phyloP scores from a whole-genome alignment of 2,329 filamentous ascomycete species.

The Fusarium piperis region DNA sequence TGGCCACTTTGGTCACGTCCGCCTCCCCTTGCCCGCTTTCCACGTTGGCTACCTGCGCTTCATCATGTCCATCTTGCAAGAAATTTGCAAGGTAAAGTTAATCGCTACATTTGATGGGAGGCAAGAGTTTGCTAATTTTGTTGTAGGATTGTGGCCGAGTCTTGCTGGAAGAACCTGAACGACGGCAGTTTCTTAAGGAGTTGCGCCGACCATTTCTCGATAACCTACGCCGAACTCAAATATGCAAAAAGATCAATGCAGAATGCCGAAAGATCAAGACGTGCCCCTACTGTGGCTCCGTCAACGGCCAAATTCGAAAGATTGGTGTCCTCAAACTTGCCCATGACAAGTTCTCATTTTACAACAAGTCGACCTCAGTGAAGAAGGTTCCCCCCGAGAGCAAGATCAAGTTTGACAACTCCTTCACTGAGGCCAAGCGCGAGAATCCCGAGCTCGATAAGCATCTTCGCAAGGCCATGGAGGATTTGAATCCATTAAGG shows the following conservation, averaged over 20 bases:
- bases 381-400: slow-evolving; percentile 85
- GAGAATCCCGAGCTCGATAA: slow-evolving; percentile 87
- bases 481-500: slow-evolving; percentile 90
- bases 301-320: slow-evolving; percentile 94
- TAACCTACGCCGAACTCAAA: slow-evolving; percentile 82
- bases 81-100: slow-evolving; percentile 81
- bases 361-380: slow-evolving; percentile 86
- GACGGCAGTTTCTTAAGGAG: slow-evolving; percentile 80
- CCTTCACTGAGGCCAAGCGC: slow-evolving; percentile 82
- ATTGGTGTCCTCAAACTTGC: slow-evolving; percentile 91
- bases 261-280: slow-evolving; percentile 87
- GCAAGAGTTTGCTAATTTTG: slow-evolving; percentile 9
- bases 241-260: slow-evolving; percentile 88
- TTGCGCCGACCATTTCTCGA: slow-evolving; percentile 85
- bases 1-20: slow-evolving; percentile 94
- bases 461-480: slow-evolving; percentile 89
- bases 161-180: slow-evolving; percentile 82
- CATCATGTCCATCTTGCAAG: slow-evolving; percentile 89
- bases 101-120: not conserved
- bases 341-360: slow-evolving; percentile 91
- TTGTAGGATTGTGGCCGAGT: slow-evolving; percentile 80
- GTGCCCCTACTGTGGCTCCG: slow-evolving; percentile 81
- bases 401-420: slow-evolving; percentile 86
- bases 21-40: slow-evolving; percentile 89
- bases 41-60: slow-evolving; percentile 97